Base-by-base conservation (phyloP, 1,139 yeast genomes). In the Candida glucosophila region DNA sequence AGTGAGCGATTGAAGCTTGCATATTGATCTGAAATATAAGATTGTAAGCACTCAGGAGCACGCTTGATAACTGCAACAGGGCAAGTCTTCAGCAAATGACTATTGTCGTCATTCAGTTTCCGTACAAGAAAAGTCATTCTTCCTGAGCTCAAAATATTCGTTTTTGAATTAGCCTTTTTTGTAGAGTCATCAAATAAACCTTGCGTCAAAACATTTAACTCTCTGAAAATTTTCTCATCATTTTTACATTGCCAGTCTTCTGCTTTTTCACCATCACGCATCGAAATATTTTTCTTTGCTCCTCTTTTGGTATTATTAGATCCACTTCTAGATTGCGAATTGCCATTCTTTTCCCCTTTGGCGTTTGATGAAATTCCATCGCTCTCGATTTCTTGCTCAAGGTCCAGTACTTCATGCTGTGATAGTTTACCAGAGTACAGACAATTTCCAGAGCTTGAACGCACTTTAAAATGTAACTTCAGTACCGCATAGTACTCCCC, bases 1-100 rank as follows among this genome's bases (percentile, higher is more conserved):
- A 55, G 23, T 2, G 62, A 56, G 18, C 47, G 41, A 4, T 55
- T 42, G 24, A 46, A 43, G 17, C 50, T 47, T 25, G 52, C 58
- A 25, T 37, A 50, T 17, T 47, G 46, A 12, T 36, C 42, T 5
- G 38, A 24, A 8, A 41, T 25, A 15, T 37, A 31, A 3, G 29
- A 24, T 18, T 29, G 31, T 18, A 27, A 30, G 19, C 31, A 33
- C 16, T 32, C 34, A 2, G 40, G 26, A 2, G 49, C 49, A 5
- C 23, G 27, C 5, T 40, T 43, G 8, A 40, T 22, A 9, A 40
- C 28, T 0, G 51, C 39, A n/a, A n/a, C n/a, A n/a, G n/a, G n/a
- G n/a, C n/a, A n/a, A n/a, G n/a, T n/a, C n/a, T n/a, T n/a, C n/a
- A n/a, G n/a, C n/a, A 25, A 27, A 9, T 32, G 25, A 12, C 22